Evolutionary conservation across 1,284 basidiomycete genomes (phyloP), one percentile per base, ranked within the genome.

Genomic region (Marasmius tenuissimus): DNA sequence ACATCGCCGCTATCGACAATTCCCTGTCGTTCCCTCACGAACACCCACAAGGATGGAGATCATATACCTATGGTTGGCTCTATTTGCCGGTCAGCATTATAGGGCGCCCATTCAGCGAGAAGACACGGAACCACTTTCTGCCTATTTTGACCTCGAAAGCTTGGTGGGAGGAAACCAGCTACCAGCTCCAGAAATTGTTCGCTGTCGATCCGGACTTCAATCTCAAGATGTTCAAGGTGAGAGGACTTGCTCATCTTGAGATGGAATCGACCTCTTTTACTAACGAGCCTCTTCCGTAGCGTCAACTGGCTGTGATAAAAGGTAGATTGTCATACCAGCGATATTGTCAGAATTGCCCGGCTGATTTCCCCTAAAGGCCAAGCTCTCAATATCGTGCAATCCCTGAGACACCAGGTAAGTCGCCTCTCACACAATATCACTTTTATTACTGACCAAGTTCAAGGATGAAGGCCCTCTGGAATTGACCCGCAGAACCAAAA

Each of bases 1-100:
- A 94, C 70, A 91, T 94, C 53, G 92, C 92, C 59, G 95, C 95
- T 10, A 97, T 97, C 63, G 95, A 97, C 71, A 97, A 97, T 72
- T 95, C 92, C 0, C 83, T 97, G 33, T 93, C 93, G 0, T 97
- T 96, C 71, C 95, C 92, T 47, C 91, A 93, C 65, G 89, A 93
- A 69, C 91, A 96, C 69, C 95, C 94, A 0, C 85, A 87, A 65
- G 94, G 94, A 27, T 96, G 94, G 90, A 85, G 95, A 40, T 89
- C 89, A 22, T 96, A 93, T 71, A 93, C 93, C 0, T 97, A 94
- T 69, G 95, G 95, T 35, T 96, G 94, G 94, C 76, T 97, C 37
- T 94, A 89, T 71, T 83, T 97, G 8, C 94, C 94, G 0, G 91
- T 94, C 54, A 92, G 89, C 63, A 74, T 96, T 61, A 93, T 97